These are phyloP conservation scores for Mycosarcoma maydis DNA, from an alignment of 1,284 basidiomycete genomes.

Conservation along the genomic window DNA sequence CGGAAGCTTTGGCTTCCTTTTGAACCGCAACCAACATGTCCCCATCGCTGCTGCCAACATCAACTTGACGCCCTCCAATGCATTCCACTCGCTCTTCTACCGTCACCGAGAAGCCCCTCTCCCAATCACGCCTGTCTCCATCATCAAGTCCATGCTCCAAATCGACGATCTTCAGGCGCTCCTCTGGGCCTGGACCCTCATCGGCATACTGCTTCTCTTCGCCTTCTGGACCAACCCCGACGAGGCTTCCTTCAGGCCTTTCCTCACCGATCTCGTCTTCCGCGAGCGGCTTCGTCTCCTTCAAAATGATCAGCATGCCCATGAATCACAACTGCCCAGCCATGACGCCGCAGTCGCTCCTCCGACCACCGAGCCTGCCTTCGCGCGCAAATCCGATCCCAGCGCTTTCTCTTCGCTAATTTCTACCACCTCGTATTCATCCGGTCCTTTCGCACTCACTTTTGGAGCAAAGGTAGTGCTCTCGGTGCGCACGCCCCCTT, in stretches of 20 bases:
- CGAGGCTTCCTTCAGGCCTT: constrained; percentile 88
- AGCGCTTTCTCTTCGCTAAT: constrained; percentile 28
- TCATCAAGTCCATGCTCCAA: constrained; percentile 35
- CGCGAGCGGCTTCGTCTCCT: constrained; percentile 89
- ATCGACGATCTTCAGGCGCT: constrained; percentile 41
- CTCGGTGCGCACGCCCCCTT: constrained; percentile 90
- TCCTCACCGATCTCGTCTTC: constrained; percentile 94
- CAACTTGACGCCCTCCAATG: constrained; percentile 35
- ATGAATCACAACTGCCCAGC: constrained; percentile 8
- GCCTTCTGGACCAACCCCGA: constrained; percentile 93
- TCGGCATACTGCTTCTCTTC: constrained; percentile 48
- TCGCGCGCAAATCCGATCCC: constrained; percentile 16
- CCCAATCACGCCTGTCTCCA: constrained; percentile 33
- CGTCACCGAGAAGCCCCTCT: constrained; percentile 34
- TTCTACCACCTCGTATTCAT: constrained; percentile 24
- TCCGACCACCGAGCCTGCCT: neutral
- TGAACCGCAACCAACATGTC: constrained; percentile 24
- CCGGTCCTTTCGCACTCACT: constrained; percentile 74
- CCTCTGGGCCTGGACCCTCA: constrained; percentile 49
- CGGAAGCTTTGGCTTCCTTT: constrained; percentile 40
- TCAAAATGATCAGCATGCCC: constrained; percentile 32
- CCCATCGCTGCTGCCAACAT: constrained; percentile 8
- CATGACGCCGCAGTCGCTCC: neutral
- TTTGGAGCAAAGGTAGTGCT: constrained; percentile 73
- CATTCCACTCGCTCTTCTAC: constrained; percentile 34